Base-by-base conservation (phyloP, 2,329 filamentous ascomycete genomes). In the Cadophora luteo-olivacea region DNA sequence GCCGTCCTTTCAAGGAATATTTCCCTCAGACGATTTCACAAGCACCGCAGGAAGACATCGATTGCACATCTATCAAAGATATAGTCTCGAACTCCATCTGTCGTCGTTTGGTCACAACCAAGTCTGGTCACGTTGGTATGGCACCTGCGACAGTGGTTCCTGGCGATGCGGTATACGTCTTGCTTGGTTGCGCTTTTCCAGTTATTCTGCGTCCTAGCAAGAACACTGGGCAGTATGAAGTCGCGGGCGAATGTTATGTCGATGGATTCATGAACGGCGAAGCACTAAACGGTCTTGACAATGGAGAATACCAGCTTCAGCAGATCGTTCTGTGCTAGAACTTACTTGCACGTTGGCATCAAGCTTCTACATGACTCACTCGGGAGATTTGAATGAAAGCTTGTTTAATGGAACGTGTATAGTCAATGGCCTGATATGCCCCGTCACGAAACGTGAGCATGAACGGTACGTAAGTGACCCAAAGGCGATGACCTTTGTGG, bases 261-360 rank as follows among this genome's bases (percentile, higher is more conserved):
- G 63, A 70, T 25, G 67, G 68, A n/a, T 72, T 64, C 65, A 74
- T 72, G 71, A 64, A 69, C 52, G 71, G 72, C 1, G 70, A 72
- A 61, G 61, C 65, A 5, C 19, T 66, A 6, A 19, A 61, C 24
- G 38, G 19, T 7, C 55, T 58, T 38, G 55, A 38, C 38, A 5
- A 12, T 14, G 55, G 55, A 24, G 29, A 58, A 19, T 58, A 6
- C 55, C 19, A 9, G 32, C 55, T 58, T 58, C 55, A 58, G 33
- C 19, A 38, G 32, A 58, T 58, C 8, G 36, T 16, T 4, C 16
- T 57, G 25, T 57, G 54, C 54, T 57, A 36, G 29, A 33, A 29
- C 5, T 3, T 3, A 3, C 3, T 29, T 29, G 29, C 29, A 5
- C 5, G 29, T 2, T 6, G 14, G 16, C 41, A 16, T 45, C 16